Evolutionary conservation across 345 rosid genomes (phyloP), one percentile per base, ranked within the genome.

Genomic region (Gossypioides kirkii): DNA sequence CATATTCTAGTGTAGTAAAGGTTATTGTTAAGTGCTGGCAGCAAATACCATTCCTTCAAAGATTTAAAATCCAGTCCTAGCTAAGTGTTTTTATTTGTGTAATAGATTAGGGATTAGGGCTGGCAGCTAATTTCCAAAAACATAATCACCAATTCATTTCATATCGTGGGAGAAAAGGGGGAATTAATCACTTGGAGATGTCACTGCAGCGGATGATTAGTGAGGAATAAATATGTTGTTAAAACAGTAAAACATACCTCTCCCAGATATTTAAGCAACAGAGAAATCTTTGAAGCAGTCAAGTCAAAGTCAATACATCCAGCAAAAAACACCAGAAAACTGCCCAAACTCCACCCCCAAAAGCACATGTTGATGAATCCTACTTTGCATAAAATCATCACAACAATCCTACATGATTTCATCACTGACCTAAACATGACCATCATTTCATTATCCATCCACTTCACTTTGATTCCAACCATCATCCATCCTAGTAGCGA

Each of bases 401-500:
- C 25, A 28, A 11, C 26, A 69, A 50, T 50, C 45, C 60, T 32
- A 69, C 60, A 69, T 62, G 46, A 61, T 49, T 68, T 69, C 26
- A 50, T 45, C 26, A 69, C 58, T 47, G 25, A 49, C 59, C 59
- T 68, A 68, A 68, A 46, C 13, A 55, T 11, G 61, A 47, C 26
- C 43, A 25, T 49, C 14, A 10, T 26, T 17, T 68, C 59, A 58
- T 25, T 26, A 16, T 49, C 25, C 45, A 17, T 49, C 72, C 23
- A 26, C 42, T 18, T 55, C 23, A 26, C 42, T 18, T 55, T 16
- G 10, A 16, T 17, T 16, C 45, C 38, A 47, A 25, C 58, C 10
- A 67, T 14, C 43, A 53, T n/a, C 58, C 60, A 55, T 28, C n/a
- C 26, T 69, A 69, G 58, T 69, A n/a, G 28, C 72, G 72, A 28